Base-by-base conservation (phyloP, 2,329 filamentous ascomycete species). In the Penicillium sp. region DNA sequence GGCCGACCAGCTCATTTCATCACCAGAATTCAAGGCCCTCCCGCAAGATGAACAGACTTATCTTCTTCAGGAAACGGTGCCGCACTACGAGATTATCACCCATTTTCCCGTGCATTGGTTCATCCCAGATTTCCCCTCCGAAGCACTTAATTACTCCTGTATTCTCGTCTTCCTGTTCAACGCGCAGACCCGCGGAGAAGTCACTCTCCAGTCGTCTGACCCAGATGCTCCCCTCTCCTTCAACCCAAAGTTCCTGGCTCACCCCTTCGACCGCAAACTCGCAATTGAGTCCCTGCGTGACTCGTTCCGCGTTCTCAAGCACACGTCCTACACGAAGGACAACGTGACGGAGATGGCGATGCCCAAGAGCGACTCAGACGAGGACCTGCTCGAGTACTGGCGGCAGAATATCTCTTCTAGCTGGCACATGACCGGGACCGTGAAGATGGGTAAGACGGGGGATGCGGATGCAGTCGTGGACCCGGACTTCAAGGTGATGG, bases 341-440 rank as follows among this genome's bases (percentile, higher is more conserved):
- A 81, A 75, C 1, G 69, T 82, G 1, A 70, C 69, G 0, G 71
- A 74, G 54, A 63, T 85, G 31, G 71, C 75, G 0, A 81, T 73
- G 12, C 84, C 85, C 0, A 67, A 75, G 22, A 76, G 78, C n/a
- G 78, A 80, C 0, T 80, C 78, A 0, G 84, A 87, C 17, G 84
- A 84, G 53, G 84, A 87, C 55, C 73, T 88, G 12, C 64, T 79
- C n/a, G 78, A 78, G 15, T 76, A 79, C 65, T 85, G 79, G 78
- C 74, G 71, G 51, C 71, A 79, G 49, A 81, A 73, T 22, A 75
- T 79, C 35, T 76, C 70, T 35, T 83, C 79, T 1, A 83, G 76
- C 61, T 86, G 79, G 82, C 84, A 83, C 68, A 85, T 81, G 81
- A 83, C 77, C 1, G 82, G 83, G 0, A 88, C 85, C 0, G 78